These are phyloP conservation scores for Pilobolus umbonatus DNA, from an alignment of 192 early-diverging fungal genomes.

Conservation along the genomic window DNA sequence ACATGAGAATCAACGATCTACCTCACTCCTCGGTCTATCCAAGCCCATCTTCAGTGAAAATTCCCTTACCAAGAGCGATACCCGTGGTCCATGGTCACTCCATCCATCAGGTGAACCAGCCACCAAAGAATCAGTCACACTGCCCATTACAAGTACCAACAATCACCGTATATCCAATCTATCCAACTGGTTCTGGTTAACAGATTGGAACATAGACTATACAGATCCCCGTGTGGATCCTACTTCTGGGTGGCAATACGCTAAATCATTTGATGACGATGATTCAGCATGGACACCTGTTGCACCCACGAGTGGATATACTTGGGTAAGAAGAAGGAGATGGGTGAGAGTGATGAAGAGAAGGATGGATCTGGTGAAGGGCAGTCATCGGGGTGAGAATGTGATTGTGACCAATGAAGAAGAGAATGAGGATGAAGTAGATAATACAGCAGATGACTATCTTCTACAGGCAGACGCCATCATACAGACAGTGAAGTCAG, in stretches of 20 bases:
- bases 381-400: conserved; percentile 11
- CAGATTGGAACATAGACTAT: conserved; percentile 73
- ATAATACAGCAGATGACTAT: conserved; percentile 20
- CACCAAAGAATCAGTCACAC: conserved; percentile 44
- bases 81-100: conserved; percentile 59
- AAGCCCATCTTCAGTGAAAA: conserved; percentile 47
- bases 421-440: conserved; percentile 15
- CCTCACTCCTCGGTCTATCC: conserved; percentile 43
- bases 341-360: conserved; percentile 80
- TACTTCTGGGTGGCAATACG: conserved; percentile 72
- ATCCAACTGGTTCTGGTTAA: conserved; percentile 73
- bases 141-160: conserved; percentile 34
- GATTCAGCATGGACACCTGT: conserved; percentile 49
- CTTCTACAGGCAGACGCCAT: conserved; percentile 25
- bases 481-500: conserved; percentile 14
- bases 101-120: conserved; percentile 45
- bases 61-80: conserved; percentile 46
- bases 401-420: conserved; percentile 7
- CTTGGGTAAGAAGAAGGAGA: conserved; percentile 62
- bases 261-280: conserved; percentile 47
- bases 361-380: conserved; percentile 41
- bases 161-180: conserved; percentile 19
- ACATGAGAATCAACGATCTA: conserved; percentile 66
- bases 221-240: conserved; percentile 54
- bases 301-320: conserved; percentile 42